These are phyloP conservation scores for Phytophthora citrophthora DNA, from an alignment of 352 stramenopile species.

Conservation along the genomic window DNA sequence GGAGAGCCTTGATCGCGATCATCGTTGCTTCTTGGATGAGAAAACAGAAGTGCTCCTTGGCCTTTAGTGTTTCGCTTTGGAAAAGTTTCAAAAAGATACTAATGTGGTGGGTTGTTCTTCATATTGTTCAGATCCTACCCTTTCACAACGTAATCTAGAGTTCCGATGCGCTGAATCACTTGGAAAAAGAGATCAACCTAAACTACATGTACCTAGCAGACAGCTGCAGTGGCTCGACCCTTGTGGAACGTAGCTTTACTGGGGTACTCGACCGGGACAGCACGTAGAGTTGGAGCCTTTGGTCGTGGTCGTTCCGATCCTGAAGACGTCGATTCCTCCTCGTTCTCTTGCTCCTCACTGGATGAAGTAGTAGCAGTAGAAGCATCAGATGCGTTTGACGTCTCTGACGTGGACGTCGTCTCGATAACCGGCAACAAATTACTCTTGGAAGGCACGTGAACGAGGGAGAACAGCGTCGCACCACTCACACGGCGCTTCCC, in stretches of 20 bases:
- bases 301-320: slow-evolving; percentile 5
- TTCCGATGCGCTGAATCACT: slow-evolving; percentile 21
- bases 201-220: slow-evolving; percentile 14
- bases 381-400: slow-evolving; percentile 10
- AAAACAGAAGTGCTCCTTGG: slow-evolving; percentile 19
- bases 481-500: slow-evolving; percentile 39
- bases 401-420: slow-evolving; percentile 19
- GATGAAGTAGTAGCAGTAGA: slow-evolving; percentile 14
- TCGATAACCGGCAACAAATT: slow-evolving; percentile 18
- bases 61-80: too few species aligned
- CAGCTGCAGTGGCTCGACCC: slow-evolving; percentile 18
- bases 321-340: slow-evolving; percentile 1
- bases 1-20: slow-evolving; percentile 13
- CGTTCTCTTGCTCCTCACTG: slow-evolving; percentile 17
- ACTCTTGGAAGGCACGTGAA: slow-evolving; percentile 30
- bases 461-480: slow-evolving; percentile 34
- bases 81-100: slow-evolving; percentile 19
- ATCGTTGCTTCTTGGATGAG: slow-evolving; percentile 1
- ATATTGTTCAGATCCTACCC: slow-evolving; percentile 14
- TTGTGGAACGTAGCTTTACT: slow-evolving; percentile 41
- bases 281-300: slow-evolving; percentile 28
- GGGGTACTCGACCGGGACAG: slow-evolving; percentile 35
- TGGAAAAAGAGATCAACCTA: background rate
- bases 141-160: slow-evolving; percentile 16
- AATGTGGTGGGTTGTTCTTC: slow-evolving; percentile 1